Evolutionary conservation across 1,284 basidiomycete genomes (phyloP), one percentile per base, ranked within the genome.

Genomic region (Schizopora paradoxa): DNA sequence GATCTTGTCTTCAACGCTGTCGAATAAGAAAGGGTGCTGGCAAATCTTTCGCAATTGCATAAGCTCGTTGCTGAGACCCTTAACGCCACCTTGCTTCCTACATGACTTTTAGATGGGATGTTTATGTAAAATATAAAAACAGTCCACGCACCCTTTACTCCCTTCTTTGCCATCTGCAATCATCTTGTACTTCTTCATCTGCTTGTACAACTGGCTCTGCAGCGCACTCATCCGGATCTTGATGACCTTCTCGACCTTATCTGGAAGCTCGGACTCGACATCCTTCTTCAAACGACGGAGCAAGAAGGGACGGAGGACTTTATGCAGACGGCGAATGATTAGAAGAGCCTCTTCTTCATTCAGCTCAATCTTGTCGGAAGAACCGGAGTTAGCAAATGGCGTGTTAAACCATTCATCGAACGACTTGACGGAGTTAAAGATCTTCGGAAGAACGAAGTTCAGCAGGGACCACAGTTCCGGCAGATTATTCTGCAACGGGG

Each of bases 391-490:
- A 52, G 96, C 95, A 57, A 99, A 99, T 0, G 96, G 96, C 2
- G 95, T 97, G 69, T 99, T 99, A 77, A 99, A 99, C 96, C 96
- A 99, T 63, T 99, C 96, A 61, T 99, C 96, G 62, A 99, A 99
- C 37, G 93, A 96, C 66, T 98, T 97, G 57, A 98, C 94, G 3
- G 95, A 99, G 72, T 99, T 99, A 78, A 99, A 99, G 61, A 99
- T 86, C 69, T 93, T 97, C 18, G 96, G 96, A 14, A 99, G 73
- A 38, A 94, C 95, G 62, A 99, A 99, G 67, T 99, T 99, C 63
- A 99, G 87, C 47, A 99, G 74, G 1, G 96, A 83, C 96, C 96
- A 99, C 32, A 99, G 71, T 66, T 99, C 96, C 10, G 96, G 95
- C 29, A 99, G 79, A 64, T 99, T 99, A 74, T 99, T 99, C 66